Evolutionary conservation across 2,329 filamentous ascomycete genomes (phyloP), one percentile per base, ranked within the genome.

Genomic region (Phialemonium atrogriseum): DNA sequence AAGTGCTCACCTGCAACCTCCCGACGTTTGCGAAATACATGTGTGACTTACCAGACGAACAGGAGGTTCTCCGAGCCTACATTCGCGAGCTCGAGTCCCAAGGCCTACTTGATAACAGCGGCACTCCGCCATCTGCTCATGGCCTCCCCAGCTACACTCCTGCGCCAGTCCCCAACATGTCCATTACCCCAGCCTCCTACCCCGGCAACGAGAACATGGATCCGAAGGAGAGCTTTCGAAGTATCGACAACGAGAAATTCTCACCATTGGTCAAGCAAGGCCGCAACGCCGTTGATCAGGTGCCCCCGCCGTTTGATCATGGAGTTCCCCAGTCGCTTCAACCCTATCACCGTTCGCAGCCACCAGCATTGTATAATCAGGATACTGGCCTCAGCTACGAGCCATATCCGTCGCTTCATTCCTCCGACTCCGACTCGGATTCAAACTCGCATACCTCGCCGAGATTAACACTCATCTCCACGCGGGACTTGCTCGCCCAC

Each of bases 21-120:
- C n/a, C n/a, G n/a, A n/a, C n/a, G n/a, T n/a, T n/a, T n/a, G n/a
- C n/a, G 14, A 21, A 20, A 17, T 11, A 10, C 17, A 29, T 19
- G 7, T 30, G 27, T 5, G 11, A 14, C 21, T 22, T 27, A 12
- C 15, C 16, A 26, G 27, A 17, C 15, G 17, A 32, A 35, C 35
- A 78, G 74, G 70, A 76, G 41, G 60, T 76, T 8, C 52, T 77
- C 15, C 62, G 71, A 38, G 71, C 73, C 13, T 77, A 79, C 44
- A 75, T 79, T 24, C 68, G 70, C 21, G 68, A 74, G 44, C 62
- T 78, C 38, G 68, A 75, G 39, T 63, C 70, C 24, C 58, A 66
- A 33, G 57, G 59, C 21, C 50, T 53, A n/a, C 47, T 55, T 10
- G 58, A 60, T 23, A 60, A 58, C 14, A n/a, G n/a, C n/a, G 62